Percentiles rank a stretch among this genome's conserved stretches.
These are phyloP conservation scores for Blepharisma undulans DNA, from an alignment of 169 alveolate genomes.

Conservation along the genomic window DNA sequence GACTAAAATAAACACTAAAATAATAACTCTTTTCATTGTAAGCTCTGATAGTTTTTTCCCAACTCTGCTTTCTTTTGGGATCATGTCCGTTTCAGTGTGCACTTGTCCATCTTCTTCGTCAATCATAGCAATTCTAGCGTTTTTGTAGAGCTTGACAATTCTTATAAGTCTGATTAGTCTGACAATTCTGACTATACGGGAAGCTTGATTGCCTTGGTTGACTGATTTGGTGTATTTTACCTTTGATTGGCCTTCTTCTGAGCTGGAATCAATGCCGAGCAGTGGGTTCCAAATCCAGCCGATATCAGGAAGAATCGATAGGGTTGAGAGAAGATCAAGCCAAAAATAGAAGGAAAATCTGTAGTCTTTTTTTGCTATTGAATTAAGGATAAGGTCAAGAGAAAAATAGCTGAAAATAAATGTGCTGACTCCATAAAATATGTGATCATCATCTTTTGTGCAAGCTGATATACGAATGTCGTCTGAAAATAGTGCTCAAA, in stretches of 20 bases:
- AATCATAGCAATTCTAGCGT: conserved; percentile 31
- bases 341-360: conserved; percentile 72
- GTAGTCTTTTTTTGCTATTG: conserved; percentile 51
- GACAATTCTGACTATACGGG: conserved; percentile 56
- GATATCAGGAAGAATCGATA: conserved; percentile 74
- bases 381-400: conserved; percentile 57
- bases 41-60: conserved; percentile 60
- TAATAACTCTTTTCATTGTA: conserved; percentile 62
- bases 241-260: not conserved
- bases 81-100: not conserved
- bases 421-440: not conserved
- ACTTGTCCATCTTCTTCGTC: not conserved
- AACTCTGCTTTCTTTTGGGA: conserved; percentile 44
- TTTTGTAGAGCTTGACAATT: conserved; percentile 62
- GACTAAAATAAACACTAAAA: conserved; percentile 44
- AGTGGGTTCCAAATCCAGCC: conserved; percentile 65
- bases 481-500: conserved; percentile 82
- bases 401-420: not conserved
- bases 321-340: conserved; percentile 70
- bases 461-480: conserved; percentile 73
- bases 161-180: conserved; percentile 59
- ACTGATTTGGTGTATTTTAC: not conserved
- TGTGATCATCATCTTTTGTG: conserved; percentile 66
- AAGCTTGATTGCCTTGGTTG: conserved; percentile 43
- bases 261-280: conserved; percentile 25